Base-by-base conservation (phyloP, 2,329 filamentous ascomycete species). In the Pseudogymnoascus sp. region DNA sequence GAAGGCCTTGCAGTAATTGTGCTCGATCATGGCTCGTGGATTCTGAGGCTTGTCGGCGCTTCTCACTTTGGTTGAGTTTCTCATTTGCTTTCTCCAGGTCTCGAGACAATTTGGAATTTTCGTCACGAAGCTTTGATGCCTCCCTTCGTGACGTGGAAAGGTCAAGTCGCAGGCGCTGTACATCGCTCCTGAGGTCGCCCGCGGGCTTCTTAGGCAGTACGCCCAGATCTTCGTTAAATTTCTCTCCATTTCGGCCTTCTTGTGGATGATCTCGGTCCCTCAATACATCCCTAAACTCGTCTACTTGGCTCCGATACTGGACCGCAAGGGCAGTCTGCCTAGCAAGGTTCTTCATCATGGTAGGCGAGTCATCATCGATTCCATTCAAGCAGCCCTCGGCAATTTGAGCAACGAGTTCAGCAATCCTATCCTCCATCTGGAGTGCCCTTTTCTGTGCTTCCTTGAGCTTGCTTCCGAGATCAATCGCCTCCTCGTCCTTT, bases 401-500 rank as follows among this genome's bases (percentile, higher is more conserved):
- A 64, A 88, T 81, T 65, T 86, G 81, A 5, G 80, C 78, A 62
- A 86, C 82, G 64, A 90, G 77, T 63, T 87, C 81, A 1, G 81
- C 78, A 61, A 87, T 80, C 69, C 80, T 81, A 64, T 80, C 78
- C 72, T 92, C 88, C 77, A 91, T 85, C 62, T 79, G 75, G 31
- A 80, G 76, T 26, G 88, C 84, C 70, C 83, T 88, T 66, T 82
- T 80, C 67, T 87, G 86, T 71, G 91, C 88, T 64, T 88, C 84
- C 65, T 82, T 82, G 37, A 93, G 80, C 69, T 85, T 83, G 65
- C 85, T 82, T 21, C 82, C 80, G 60, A 93, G 76, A 63, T 88
- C 81, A 26, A 83, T 81, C 21, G 87, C 86, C 73, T 92, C 87
- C 16, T 80, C 79, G 70, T 93, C 90, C 74, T 92, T 93, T 75